A percentile compares a stretch with the other conserved stretches of the same genome.
Conservation (phyloP, 768 basidiomycete genomes). For the Naganishia friedmannii region DNA sequence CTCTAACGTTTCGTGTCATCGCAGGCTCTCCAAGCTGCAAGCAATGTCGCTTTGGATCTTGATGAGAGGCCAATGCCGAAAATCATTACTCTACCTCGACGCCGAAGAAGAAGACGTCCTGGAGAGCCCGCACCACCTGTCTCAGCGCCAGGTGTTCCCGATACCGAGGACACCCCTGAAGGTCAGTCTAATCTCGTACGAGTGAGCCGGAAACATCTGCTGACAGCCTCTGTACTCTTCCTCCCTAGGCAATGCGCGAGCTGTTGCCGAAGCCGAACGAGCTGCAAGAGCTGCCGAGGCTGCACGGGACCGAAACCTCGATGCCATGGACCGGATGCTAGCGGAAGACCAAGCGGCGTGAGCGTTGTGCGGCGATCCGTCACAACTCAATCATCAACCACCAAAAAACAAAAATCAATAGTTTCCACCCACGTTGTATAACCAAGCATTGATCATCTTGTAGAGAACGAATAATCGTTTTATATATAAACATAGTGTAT, state of each 20-base stretch:
- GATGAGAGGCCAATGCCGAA: slow-evolving; percentile 90
- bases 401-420: not conserved
- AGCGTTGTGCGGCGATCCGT: not conserved
- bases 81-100: slow-evolving; percentile 56
- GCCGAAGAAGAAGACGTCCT: slow-evolving; percentile 38
- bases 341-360: slow-evolving; percentile 43
- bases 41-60: slow-evolving; percentile 85
- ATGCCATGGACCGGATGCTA: slow-evolving; percentile 40
- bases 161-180: slow-evolving; percentile 40
- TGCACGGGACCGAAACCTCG: slow-evolving; percentile 18
- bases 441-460: not conserved
- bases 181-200: slow-evolving; percentile 21
- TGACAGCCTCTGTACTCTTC: no score
- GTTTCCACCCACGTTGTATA: not conserved
- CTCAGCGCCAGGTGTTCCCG: slow-evolving; percentile 29
- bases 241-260: slow-evolving; percentile 35
- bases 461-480: not conserved
- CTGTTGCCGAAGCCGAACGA: slow-evolving; percentile 39
- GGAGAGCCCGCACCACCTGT: slow-evolving; percentile 33
- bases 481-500: not conserved
- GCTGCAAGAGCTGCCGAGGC: slow-evolving; percentile 26
- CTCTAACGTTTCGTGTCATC: not conserved
- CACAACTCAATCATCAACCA: not conserved
- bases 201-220: slow-evolving; percentile 7
- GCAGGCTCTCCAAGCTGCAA: slow-evolving; percentile 85